These are phyloP conservation scores for Carex pumila DNA, from an alignment of 176 grass and related monocot species.

Conservation along the genomic window DNA sequence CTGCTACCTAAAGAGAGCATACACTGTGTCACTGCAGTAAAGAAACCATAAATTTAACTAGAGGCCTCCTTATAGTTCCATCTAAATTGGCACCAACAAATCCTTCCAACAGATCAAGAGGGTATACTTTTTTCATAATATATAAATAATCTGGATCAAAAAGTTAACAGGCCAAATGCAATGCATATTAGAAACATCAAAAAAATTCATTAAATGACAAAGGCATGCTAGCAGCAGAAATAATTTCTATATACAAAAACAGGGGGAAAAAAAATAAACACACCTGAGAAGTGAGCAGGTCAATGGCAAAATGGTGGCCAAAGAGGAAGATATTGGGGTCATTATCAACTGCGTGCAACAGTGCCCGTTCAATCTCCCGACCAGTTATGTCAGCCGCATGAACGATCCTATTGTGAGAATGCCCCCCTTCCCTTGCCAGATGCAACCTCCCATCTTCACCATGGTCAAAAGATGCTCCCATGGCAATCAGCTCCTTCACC, in stretches of 20 bases:
- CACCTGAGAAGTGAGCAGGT: constrained; percentile 88
- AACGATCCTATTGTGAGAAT: constrained; percentile 97
- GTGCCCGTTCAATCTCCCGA: constrained; percentile 83
- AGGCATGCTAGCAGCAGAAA: background rate
- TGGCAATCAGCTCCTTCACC: constrained; percentile 83
- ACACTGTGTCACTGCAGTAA: no score
- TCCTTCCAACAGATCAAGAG: background rate
- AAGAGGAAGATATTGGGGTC: constrained; percentile 78
- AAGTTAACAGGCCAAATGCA: background rate
- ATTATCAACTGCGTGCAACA: constrained; percentile 80
- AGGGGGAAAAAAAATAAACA: background rate
- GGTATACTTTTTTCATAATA: background rate
- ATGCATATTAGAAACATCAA: background rate
- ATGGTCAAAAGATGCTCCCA: constrained; percentile 96
- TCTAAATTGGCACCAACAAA: no score
- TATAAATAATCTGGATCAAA: background rate
- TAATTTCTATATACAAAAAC: background rate
- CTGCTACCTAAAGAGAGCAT: background rate
- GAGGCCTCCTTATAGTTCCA: no score
- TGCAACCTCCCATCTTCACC: constrained; percentile 87
- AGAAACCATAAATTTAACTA: no score
- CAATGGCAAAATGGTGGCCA: constrained; percentile 84
- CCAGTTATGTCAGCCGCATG: constrained; percentile 96
- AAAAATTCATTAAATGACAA: constrained; percentile 5
- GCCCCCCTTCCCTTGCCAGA: constrained; percentile 90